Conservation (phyloP, 2,329 filamentous ascomycete genomes). For the Hypoxylon sp. region DNA sequence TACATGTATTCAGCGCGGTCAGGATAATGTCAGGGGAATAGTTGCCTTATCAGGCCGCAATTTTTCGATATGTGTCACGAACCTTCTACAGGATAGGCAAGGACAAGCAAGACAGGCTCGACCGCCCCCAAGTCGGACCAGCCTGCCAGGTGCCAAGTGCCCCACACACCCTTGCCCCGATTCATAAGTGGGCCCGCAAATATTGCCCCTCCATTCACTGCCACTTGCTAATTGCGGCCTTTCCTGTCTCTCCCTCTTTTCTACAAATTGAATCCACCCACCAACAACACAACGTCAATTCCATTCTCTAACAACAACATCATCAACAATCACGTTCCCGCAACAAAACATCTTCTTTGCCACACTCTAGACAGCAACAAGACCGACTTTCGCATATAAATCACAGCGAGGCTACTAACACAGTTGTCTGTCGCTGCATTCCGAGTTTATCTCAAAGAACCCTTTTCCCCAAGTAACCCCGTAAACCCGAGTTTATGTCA, state of each 20-base stretch:
- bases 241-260: constrained; percentile 41
- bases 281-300: constrained; percentile 42
- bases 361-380: constrained; percentile 1
- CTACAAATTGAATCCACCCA: constrained; percentile 67
- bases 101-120: constrained; percentile 10
- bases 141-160: constrained; percentile 38
- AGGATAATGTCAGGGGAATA: constrained; percentile 8
- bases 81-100: constrained; percentile 27
- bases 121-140: constrained; percentile 20
- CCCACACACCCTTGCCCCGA: constrained; percentile 41
- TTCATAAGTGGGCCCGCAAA: constrained; percentile 33
- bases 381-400: constrained; percentile 1
- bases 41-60: constrained; percentile 37
- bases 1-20: not conserved
- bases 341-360: constrained; percentile 20
- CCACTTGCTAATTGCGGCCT: constrained; percentile 42
- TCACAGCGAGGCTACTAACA: constrained; percentile 63
- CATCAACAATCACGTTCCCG: constrained; percentile 30
- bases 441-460: constrained; percentile 59
- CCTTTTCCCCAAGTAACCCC: constrained; percentile 70
- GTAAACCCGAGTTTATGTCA: constrained; percentile 93
- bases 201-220: constrained; percentile 46
- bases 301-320: constrained; percentile 30
- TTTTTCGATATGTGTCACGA: constrained; percentile 36
- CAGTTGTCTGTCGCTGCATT: constrained; percentile 68